These are phyloP conservation scores for Zychaea mexicana DNA, from an alignment of 371 early-diverging fungal species.

Conservation along the genomic window DNA sequence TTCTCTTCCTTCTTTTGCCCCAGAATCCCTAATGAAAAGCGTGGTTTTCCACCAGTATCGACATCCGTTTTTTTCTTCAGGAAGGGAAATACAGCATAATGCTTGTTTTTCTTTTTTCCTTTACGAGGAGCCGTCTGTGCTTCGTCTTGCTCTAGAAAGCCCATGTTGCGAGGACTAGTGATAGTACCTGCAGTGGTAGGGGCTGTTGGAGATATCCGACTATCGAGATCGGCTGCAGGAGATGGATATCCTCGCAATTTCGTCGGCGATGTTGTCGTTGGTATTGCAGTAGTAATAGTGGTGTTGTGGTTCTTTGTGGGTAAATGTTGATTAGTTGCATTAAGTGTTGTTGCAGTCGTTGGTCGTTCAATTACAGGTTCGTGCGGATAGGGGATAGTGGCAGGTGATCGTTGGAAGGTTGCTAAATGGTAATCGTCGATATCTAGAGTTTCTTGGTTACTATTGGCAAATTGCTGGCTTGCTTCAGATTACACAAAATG, in stretches of 20 bases:
- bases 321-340: neutral
- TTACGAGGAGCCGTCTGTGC: neutral
- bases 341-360: neutral
- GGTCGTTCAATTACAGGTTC: neutral
- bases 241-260: neutral
- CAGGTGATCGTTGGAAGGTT: constrained; percentile 1
- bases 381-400: neutral
- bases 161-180: too few relatives aligned
- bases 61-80: constrained; percentile 10
- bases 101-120: constrained; percentile 4
- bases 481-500: too few relatives aligned
- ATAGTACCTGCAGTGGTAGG: too few relatives aligned
- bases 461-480: too few relatives aligned
- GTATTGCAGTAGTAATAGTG: neutral
- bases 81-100: constrained; percentile 9
- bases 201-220: neutral
- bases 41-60: neutral
- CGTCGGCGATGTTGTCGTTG: neutral
- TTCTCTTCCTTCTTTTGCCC: constrained; percentile 3
- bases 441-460: too few relatives aligned
- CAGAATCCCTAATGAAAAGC: constrained; percentile 10
- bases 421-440: constrained; percentile 2
- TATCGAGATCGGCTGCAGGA: neutral
- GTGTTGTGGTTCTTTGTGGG: neutral
- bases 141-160: neutral